Evolutionary conservation across 139 green algal genomes (phyloP).

Genomic region (Chlorella sp.): DNA sequence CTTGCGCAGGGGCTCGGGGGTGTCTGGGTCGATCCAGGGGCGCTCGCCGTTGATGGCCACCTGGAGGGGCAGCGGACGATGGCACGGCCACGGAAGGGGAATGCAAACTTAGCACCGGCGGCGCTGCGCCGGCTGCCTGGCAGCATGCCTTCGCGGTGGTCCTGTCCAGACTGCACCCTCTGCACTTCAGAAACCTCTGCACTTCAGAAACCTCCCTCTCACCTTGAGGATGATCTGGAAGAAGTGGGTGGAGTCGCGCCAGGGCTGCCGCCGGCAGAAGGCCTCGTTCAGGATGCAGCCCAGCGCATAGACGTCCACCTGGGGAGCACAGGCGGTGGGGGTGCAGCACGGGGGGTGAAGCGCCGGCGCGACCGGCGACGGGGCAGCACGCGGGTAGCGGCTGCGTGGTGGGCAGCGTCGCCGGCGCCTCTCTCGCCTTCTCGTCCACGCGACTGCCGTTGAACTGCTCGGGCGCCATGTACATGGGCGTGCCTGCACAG

Average conservation of each 20-base stretch:
- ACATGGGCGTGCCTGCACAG: constrained; percentile 52
- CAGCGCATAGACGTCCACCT: constrained; percentile 62
- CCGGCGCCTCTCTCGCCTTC: constrained; percentile 33
- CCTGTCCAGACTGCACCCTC: too few relatives aligned
- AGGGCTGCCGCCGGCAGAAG: constrained; percentile 53
- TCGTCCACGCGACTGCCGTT: constrained; percentile 79
- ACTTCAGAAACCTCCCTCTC: too few relatives aligned
- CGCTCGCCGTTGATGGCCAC: constrained; percentile 60
- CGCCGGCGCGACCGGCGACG: too few relatives aligned
- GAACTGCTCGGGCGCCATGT: constrained; percentile 86
- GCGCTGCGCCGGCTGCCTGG: too few relatives aligned
- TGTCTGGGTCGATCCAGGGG: constrained; percentile 51
- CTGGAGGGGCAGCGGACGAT: background rate
- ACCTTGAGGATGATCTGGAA: constrained; percentile 68
- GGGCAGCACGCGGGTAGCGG: too few relatives aligned
- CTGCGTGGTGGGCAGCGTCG: too few relatives aligned
- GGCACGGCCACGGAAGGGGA: background rate
- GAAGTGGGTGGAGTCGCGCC: constrained; percentile 48
- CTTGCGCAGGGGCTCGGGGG: constrained; percentile 46
- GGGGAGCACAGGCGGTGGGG: background rate
- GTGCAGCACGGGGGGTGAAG: background rate
- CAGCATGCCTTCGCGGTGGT: too few relatives aligned
- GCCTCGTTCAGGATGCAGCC: constrained; percentile 65
- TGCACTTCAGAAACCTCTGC: too few relatives aligned
- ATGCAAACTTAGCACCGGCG: too few relatives aligned